Evolutionary conservation across 1,284 basidiomycete species (phyloP).

Genomic region (Irpex sp.): DNA sequence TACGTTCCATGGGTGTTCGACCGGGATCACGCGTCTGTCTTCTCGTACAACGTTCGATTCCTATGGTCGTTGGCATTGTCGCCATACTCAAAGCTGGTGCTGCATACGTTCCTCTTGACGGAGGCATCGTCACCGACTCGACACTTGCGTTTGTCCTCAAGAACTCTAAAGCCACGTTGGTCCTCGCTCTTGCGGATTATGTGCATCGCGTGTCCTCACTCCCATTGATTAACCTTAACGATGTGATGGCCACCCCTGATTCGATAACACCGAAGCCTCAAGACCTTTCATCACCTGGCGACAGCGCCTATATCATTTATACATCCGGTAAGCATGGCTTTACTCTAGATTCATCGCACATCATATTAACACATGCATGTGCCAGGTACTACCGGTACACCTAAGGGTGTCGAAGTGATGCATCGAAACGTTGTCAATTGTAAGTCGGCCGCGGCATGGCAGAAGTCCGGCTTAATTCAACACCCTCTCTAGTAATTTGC

Average conservation of each 20-base stretch:
- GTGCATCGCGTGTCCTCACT: slow-evolving; percentile 33
- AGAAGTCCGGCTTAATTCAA: background rate
- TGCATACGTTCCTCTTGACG: slow-evolving; percentile 56
- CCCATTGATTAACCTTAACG: slow-evolving; percentile 40
- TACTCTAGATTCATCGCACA: background rate
- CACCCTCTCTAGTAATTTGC: slow-evolving; percentile 40
- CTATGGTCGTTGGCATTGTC: slow-evolving; percentile 52
- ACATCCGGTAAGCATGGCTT: slow-evolving; percentile 44
- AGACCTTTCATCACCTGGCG: slow-evolving; percentile 37
- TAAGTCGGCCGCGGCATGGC: slow-evolving; percentile 16
- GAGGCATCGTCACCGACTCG: slow-evolving; percentile 51
- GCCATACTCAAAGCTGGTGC: slow-evolving; percentile 53
- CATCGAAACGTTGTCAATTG: slow-evolving; percentile 58
- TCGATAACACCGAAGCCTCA: slow-evolving; percentile 29
- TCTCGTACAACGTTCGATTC: slow-evolving; percentile 49
- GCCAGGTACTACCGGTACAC: slow-evolving; percentile 52
- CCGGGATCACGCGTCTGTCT: slow-evolving; percentile 49
- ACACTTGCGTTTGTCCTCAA: slow-evolving; percentile 49
- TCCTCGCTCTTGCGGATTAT: slow-evolving; percentile 46
- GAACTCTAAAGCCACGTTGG: slow-evolving; percentile 41
- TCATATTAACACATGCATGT: background rate
- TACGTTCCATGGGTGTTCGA: slow-evolving; percentile 41
- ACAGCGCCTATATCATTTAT: slow-evolving; percentile 57
- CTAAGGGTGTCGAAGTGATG: slow-evolving; percentile 56
- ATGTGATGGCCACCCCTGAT: slow-evolving; percentile 28